Evolutionary conservation across 768 basidiomycete genomes (phyloP), one percentile per base, ranked within the genome.

Genomic region (Boletus insuetus): DNA sequence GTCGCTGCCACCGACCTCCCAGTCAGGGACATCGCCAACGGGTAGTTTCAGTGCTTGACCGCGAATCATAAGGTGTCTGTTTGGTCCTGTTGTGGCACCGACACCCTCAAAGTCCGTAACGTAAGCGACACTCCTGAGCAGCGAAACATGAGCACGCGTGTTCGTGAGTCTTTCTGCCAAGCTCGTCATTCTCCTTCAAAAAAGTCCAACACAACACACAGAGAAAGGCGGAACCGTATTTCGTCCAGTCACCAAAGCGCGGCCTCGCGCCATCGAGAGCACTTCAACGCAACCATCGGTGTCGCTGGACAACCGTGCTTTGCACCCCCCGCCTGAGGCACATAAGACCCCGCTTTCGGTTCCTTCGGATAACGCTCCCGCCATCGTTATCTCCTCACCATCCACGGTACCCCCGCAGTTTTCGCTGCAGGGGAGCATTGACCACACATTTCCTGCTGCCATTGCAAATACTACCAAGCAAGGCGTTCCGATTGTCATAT

Each of bases 221-320:
- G 88, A 90, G 66, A 91, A 91, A 66, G 88, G 88, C 16, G 76
- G 79, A 9, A 78, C 83, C 6, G 68, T 89, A 51, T 91, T 91
- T 61, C 81, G 79, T 64, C 88, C 88, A n/a, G 77, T 87, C 4
- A 75, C 73, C 14, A 86, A 83, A 64, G 70, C 80, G 10, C 77
- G 86, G 45, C 62, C 78, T 14, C 82, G 84, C 26, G 64, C 73
- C 11, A 41, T 59, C 13, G 67, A 73, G 50, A 63, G 32, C 53
- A 49, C 45, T 32, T 48, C 62, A 11, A 59, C 53, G n/a, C 62
- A 62, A 24, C 46, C 55, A 17, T 58, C 60, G 6, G 37, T 51
- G 51, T 55, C 59, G 12, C 59, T 53, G 46, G 67, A 67, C 32
- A 41, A 45, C 10, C 51, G 32, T 34, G 34, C 47, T n/a, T 52